Base-by-base conservation (phyloP, 2,329 filamentous ascomycete species). In the Fusarium lyarnte region DNA sequence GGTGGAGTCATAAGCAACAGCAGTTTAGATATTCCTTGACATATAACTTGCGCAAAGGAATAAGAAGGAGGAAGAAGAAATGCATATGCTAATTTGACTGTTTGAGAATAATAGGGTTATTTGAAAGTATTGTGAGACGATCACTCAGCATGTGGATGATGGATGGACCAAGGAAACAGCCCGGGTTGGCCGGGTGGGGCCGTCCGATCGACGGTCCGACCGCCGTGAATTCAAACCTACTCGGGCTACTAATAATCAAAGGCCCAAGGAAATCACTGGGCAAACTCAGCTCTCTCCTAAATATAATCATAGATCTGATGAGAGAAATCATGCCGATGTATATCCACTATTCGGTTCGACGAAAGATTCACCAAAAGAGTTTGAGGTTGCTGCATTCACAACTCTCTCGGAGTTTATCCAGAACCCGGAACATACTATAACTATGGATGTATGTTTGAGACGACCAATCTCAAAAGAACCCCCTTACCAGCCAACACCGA, bases 131-230 rank as follows among this genome's bases (percentile, higher is more conserved):
- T 39, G 35, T 25, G 23, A 58, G 21, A 58, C 33, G n/a, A 29
- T 23, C 29, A 43, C 23, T 17, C 41, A 52, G 49, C 33, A 31
- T 70, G 53, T 36, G 33, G 39, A 52, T 43, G 23, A 17, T 39
- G 14, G 51, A 46, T 52, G 49, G 16, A 25, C 54, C 51, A 33
- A 53, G 47, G 25, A 47, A 47, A 27, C 31, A 51, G 39, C 59
- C 42, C 39, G 67, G 62, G 57, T 42, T 49, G 31, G 63, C 33
- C 53, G 59, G 47, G 74, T 70, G 74, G 74, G 70, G 72, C 74
- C 62, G 52, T 35, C 11, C 61, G 72, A 72, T 74, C 59, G 29
- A 43, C 63, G 58, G 61, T 52, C 63, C 67, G 61, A 58, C 72
- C 69, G 63, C 60, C 58, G 29, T 67, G 52, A 71, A 51, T 33